A percentile compares a stretch with the other conserved stretches of the same genome.
Conservation (phyloP, 176 grass and related monocot genomes). For the Eragrostis curvula region DNA sequence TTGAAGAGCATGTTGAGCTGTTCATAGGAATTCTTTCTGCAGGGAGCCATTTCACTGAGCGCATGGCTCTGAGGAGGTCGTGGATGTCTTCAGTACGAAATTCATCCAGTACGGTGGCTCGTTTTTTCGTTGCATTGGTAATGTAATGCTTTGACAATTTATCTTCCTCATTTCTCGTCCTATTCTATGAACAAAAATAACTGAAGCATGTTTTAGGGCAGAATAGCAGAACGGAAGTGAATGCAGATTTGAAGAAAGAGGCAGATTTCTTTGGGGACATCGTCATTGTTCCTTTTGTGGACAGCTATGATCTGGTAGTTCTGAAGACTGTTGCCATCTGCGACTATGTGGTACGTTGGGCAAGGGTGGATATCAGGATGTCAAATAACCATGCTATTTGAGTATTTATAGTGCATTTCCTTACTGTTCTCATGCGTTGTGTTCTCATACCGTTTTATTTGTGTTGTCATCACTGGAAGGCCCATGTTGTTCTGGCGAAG, state of each 20-base stretch:
- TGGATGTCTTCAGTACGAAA: constrained; percentile 79
- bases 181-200: constrained; percentile 33
- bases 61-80: constrained; percentile 79
- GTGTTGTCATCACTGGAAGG: constrained; percentile 40
- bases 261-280: constrained; percentile 81
- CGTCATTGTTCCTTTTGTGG: constrained; percentile 67
- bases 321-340: constrained; percentile 84
- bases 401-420: constrained; percentile 26
- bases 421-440: constrained; percentile 3
- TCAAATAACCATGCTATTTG: neutral
- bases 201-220: constrained; percentile 46
- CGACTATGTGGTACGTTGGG: constrained; percentile 65
- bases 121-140: constrained; percentile 90
- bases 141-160: neutral
- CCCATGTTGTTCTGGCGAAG: constrained; percentile 50
- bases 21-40: constrained; percentile 86
- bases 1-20: constrained; percentile 60
- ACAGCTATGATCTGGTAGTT: constrained; percentile 85
- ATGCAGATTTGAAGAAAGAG: constrained; percentile 71
- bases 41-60: constrained; percentile 74
- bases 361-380: neutral
- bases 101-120: constrained; percentile 62
- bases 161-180: neutral
- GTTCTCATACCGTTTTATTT: neutral
- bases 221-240: constrained; percentile 65